Evolutionary conservation across 2,329 filamentous ascomycete species (phyloP).

Genomic region (Cercospora nicotianae): DNA sequence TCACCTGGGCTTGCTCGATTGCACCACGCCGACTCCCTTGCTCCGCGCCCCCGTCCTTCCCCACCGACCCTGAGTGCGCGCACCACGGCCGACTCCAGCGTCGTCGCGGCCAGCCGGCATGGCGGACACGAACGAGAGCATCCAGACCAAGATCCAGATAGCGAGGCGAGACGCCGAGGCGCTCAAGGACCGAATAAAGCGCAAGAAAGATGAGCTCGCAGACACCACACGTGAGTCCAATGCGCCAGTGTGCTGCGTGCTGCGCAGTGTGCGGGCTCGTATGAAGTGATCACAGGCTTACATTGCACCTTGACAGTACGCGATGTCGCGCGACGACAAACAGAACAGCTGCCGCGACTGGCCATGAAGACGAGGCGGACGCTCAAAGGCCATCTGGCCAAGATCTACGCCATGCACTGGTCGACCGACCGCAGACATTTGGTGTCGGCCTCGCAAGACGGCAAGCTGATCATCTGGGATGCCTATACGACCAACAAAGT

Average conservation of each 20-base stretch:
- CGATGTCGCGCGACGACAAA: conserved; percentile 86
- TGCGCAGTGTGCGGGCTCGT: conserved; percentile 14
- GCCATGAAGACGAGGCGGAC: conserved; percentile 97
- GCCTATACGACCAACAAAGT: conserved; percentile 99
- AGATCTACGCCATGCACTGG: conserved; percentile 99
- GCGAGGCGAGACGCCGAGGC: conserved; percentile 97
- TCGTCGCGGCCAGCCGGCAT: conserved; percentile 35
- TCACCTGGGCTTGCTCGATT: conserved; percentile 15
- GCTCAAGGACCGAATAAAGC: conserved; percentile 61
- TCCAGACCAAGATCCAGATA: conserved; percentile 75
- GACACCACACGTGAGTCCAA: conserved; percentile 85
- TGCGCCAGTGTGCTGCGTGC: conserved; percentile 14
- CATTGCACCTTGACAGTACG: conserved; percentile 62
- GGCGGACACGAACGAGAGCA: conserved; percentile 54
- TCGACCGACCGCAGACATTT: conserved; percentile 96
- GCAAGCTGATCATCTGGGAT: conserved; percentile 99
- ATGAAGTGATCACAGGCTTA: conserved; percentile 20
- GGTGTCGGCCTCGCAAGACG: conserved; percentile 96
- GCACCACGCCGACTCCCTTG: conserved; percentile 14
- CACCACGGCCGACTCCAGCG: conserved; percentile 18
- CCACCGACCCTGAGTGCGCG: conserved; percentile 14
- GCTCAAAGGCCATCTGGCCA: conserved; percentile 94
- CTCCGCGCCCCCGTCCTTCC: conserved; percentile 11
- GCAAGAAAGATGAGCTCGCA: conserved; percentile 99
- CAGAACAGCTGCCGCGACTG: conserved; percentile 88